These are phyloP conservation scores for Saccharum officinarum DNA, from an alignment of 176 grass and related monocot genomes.

Conservation along the genomic window DNA sequence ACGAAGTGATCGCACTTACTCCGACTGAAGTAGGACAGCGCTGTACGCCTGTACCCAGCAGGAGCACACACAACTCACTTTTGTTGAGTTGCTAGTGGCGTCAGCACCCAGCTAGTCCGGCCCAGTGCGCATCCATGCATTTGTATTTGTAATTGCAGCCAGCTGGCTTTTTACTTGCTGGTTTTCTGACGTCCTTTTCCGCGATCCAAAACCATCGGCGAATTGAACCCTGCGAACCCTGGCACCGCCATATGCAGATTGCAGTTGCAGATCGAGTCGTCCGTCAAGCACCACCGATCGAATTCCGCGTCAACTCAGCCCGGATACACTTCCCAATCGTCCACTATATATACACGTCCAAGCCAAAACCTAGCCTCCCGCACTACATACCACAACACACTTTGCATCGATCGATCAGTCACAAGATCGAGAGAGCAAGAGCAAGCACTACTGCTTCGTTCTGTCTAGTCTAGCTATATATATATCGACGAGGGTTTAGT, in stretches of 20 bases:
- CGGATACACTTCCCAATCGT: not conserved
- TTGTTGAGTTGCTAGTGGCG: constrained; percentile 9
- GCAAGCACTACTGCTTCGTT: not conserved
- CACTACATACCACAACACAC: not conserved
- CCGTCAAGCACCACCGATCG: not conserved
- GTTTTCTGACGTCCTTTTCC: constrained; percentile 19
- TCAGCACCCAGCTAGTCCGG: not conserved
- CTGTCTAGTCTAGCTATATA: no score
- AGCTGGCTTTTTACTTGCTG: not conserved
- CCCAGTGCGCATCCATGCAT: not conserved
- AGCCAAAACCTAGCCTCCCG: not conserved
- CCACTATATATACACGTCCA: constrained; percentile 36
- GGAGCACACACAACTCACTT: not conserved
- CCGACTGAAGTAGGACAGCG: no score
- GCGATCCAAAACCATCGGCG: constrained; percentile 34
- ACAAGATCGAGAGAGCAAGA: not conserved
- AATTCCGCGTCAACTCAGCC: no score
- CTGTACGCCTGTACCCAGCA: not conserved
- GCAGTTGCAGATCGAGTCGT: not conserved
- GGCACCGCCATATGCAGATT: not conserved
- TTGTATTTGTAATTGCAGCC: not conserved
- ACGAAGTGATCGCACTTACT: no score
- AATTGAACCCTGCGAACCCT: not conserved
- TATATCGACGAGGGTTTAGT: not conserved
- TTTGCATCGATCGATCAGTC: not conserved